These are phyloP conservation scores for Solanum dulcamara DNA, from an alignment of 257 asterid genomes.

Conservation along the genomic window DNA sequence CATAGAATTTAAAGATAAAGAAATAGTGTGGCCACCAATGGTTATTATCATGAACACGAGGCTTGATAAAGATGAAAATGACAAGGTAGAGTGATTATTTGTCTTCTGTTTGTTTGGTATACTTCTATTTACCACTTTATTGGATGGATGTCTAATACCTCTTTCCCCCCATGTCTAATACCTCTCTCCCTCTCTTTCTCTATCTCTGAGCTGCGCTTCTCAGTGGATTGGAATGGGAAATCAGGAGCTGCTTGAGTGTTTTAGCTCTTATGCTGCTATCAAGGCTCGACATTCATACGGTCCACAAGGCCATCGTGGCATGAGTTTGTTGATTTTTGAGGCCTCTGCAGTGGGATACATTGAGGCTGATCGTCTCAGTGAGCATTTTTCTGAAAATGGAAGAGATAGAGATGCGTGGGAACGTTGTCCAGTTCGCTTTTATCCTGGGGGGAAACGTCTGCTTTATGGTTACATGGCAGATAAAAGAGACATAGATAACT, in stretches of 20 bases:
- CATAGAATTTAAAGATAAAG: constrained; percentile 8
- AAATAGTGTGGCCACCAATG: constrained; percentile 41
- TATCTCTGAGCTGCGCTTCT: background rate
- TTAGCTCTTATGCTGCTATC: constrained; percentile 10
- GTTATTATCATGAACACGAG: constrained; percentile 29
- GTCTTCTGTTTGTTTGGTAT: background rate
- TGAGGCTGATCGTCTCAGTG: constrained; percentile 29
- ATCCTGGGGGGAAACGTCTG: constrained; percentile 22
- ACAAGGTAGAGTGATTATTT: constrained; percentile 9
- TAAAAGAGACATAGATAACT: constrained; percentile 16
- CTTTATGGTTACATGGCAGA: constrained; percentile 33
- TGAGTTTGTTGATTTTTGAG: constrained; percentile 30
- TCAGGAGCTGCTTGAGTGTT: constrained; percentile 32
- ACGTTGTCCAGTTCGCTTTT: background rate
- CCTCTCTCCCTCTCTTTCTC: background rate
- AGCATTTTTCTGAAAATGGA: constrained; percentile 12
- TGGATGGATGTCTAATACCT: background rate
- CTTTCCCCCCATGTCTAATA: too few relatives aligned
- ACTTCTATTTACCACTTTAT: background rate
- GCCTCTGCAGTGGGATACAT: constrained; percentile 29
- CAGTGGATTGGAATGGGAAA: constrained; percentile 45
- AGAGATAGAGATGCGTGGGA: constrained; percentile 30
- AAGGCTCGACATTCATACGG: constrained; percentile 38
- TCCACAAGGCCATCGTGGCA: constrained; percentile 41
- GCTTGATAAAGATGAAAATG: constrained; percentile 24